Base-by-base conservation (phyloP, 257 asterid species). In the Ophiorrhiza pumila region DNA sequence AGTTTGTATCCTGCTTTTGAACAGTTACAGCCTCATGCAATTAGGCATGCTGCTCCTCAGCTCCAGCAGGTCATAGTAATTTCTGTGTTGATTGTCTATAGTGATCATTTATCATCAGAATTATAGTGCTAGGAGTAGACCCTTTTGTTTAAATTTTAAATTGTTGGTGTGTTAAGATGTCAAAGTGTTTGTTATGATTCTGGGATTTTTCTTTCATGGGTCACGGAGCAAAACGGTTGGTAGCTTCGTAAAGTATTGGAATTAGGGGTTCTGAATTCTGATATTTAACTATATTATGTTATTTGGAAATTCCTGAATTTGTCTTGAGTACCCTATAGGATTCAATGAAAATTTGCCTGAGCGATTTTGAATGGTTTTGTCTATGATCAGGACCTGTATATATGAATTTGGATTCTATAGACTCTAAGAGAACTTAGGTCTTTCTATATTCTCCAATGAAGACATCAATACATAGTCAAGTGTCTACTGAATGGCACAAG, bases 11-110 rank as follows among this genome's bases (percentile, higher is more conserved):
- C 90, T 10, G 83, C 82, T 43, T 81, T 87, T 77, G 89, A 86
- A n/a, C 96, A 84, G 65, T 73, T 82, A 77, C 97, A 85, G 83
- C 69, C 88, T 78, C 97, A 86, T 74, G 84, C 81, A 22, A 67
- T 83, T 43, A 83, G 85, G 69, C 93, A 80, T 59, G 83, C 85
- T 13, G 81, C 59, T 34, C 88, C 89, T 47, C 89, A 83, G 62
- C 76, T 84, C 75, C 95, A 85, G 52, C 91, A 89, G 87, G 88
- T 87, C 61, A 49, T 65, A 25, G 58, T 27, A 60, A 50, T 71
- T 66, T 46, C 57, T 46, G 14, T 61, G n/a, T 9, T n/a, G 20
- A 34, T 35, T 35, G 6, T 61, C 29, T 7, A 9, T 8, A 34
- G 18, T 61, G 39, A 56, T 61, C 29, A 13, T 37, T 20, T 7